Evolutionary conservation across 2,329 filamentous ascomycete species (phyloP).

Genomic region (Fusarium gaditjirri): DNA sequence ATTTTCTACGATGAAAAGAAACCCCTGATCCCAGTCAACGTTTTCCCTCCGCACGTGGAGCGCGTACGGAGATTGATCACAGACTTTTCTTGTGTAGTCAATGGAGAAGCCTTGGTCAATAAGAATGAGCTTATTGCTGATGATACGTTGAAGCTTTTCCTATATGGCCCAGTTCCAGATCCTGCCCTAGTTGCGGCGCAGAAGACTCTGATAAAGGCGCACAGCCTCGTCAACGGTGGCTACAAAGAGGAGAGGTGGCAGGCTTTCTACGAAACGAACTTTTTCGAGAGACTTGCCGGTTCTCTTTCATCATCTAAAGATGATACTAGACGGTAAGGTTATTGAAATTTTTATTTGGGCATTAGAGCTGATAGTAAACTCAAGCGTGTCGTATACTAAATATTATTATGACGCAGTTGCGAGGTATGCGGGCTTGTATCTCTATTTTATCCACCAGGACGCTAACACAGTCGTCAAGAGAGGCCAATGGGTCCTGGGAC

Average conservation of each 20-base stretch:
- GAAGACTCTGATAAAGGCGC: not conserved
- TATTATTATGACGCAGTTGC: not conserved
- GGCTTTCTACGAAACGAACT: not conserved
- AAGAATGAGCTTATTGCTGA: not conserved
- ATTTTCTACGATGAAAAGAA: constrained; percentile 24
- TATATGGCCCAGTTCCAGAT: not conserved
- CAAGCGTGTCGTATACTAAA: not conserved
- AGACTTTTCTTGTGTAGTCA: constrained; percentile 18
- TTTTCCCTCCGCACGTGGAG: constrained; percentile 26
- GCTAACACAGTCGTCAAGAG: not conserved
- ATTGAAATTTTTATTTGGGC: not conserved
- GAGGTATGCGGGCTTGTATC: not conserved
- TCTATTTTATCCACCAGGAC: not conserved
- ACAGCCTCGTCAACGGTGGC: not conserved
- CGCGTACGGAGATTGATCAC: constrained; percentile 19
- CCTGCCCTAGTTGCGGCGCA: not conserved
- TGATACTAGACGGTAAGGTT: not conserved
- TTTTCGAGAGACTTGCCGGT: not conserved
- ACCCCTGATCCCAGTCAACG: not conserved
- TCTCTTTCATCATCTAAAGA: not conserved
- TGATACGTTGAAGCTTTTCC: not conserved
- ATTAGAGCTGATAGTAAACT: not conserved
- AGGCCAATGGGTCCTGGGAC: not conserved
- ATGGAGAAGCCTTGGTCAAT: not conserved
- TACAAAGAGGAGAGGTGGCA: not conserved